Evolutionary conservation across 2,329 filamentous ascomycete species (phyloP).

Genomic region (Venturia asperata): DNA sequence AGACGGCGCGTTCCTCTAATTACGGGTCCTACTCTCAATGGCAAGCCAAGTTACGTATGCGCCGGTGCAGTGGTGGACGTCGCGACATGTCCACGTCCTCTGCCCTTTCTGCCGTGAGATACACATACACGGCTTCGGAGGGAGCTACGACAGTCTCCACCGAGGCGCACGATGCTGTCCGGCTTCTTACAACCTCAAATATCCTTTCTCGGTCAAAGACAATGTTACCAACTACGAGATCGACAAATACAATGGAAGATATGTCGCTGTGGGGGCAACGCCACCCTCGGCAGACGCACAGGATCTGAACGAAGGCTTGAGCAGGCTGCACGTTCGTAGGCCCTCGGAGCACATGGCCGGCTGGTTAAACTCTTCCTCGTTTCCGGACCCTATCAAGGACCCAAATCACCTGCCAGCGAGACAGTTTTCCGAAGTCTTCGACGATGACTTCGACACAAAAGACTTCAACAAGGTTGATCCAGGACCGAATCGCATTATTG

Average conservation of each 20-base stretch:
- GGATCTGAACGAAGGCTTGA: not conserved
- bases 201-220: constrained; percentile 5
- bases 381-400: not conserved
- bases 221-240: constrained; percentile 11
- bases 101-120: constrained; percentile 2
- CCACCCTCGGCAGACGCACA: not conserved
- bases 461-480: constrained; percentile 11
- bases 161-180: not conserved
- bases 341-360: constrained; percentile 4
- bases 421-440: not conserved
- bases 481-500: constrained; percentile 2
- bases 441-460: not conserved
- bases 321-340: not conserved
- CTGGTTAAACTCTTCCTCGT: not conserved
- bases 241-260: constrained; percentile 1
- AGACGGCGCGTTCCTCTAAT: not conserved
- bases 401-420: not conserved
- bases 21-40: not conserved
- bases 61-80: constrained; percentile 10
- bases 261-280: constrained; percentile 2
- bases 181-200: constrained; percentile 4
- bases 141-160: not conserved
- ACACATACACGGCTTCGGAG: constrained; percentile 8
- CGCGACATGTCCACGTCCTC: not conserved
- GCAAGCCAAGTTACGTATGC: not conserved